phyloP scores from a whole-genome alignment of 2,329 filamentous ascomycete species.

The Geosmithia morbida region DNA sequence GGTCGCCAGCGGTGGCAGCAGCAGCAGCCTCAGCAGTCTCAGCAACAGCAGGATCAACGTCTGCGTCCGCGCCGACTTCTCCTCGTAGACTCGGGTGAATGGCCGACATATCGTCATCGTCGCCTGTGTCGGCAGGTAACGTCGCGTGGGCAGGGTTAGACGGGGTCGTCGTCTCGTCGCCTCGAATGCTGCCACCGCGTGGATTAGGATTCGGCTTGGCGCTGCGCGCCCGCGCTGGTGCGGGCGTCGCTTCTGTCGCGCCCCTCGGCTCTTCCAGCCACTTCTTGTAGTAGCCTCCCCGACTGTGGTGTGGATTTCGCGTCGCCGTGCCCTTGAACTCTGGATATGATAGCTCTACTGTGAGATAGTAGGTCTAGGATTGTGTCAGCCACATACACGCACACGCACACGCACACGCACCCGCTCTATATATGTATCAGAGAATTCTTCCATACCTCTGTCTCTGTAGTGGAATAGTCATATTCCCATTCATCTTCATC shows the following conservation, averaged over 20 bases:
- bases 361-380: conserved; percentile 47
- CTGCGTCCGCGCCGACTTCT: not conserved
- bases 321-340: conserved; percentile 35
- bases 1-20: no score
- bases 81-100: conserved; percentile 1
- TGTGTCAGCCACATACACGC: not conserved
- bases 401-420: not conserved
- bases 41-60: not conserved
- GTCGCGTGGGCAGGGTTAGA: not conserved
- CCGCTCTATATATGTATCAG: no score
- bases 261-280: not conserved
- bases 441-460: conserved; percentile 32
- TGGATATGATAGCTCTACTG: conserved; percentile 46
- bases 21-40: no score
- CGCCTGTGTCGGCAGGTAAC: not conserved
- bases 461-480: conserved; percentile 50
- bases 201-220: not conserved
- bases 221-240: not conserved
- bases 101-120: not conserved
- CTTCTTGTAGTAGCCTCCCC: conserved; percentile 32
- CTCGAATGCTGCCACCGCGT: not conserved
- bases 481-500: conserved; percentile 48
- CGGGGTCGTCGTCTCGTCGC: not conserved
- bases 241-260: not conserved
- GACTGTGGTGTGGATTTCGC: conserved; percentile 19